Conservation (phyloP, 2,329 filamentous ascomycete species). For the Fusarium sambucinum region DNA sequence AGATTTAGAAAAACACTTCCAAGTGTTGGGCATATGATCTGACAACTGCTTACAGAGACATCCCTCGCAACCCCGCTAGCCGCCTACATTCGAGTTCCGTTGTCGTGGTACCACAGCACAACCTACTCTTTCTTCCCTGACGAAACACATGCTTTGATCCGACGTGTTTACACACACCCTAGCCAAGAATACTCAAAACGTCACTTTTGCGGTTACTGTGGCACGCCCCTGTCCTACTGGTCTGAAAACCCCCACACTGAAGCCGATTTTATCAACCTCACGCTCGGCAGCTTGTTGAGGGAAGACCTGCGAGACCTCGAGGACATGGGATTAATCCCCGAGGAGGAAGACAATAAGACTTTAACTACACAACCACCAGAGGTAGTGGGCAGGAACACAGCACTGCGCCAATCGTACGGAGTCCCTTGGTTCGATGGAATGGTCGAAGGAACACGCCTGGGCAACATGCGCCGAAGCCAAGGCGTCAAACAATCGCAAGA, state of each 20-base stretch:
- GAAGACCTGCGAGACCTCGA: constrained; percentile 80
- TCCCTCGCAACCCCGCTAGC: constrained; percentile 79
- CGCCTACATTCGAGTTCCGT: constrained; percentile 84
- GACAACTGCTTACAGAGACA: constrained; percentile 60
- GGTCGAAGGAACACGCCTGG: constrained; percentile 80
- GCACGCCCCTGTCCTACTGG: constrained; percentile 87
- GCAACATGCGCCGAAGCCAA: constrained; percentile 73
- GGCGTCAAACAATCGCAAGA: constrained; percentile 68
- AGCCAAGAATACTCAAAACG: constrained; percentile 71
- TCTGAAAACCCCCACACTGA: constrained; percentile 77
- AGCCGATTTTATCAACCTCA: constrained; percentile 82
- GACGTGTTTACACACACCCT: constrained; percentile 73
- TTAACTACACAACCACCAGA: constrained; percentile 1
- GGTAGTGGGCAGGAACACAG: constrained; percentile 49
- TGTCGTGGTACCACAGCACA: constrained; percentile 82
- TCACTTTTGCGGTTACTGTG: constrained; percentile 92
- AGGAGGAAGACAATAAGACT: constrained; percentile 50
- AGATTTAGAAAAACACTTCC: constrained; percentile 5
- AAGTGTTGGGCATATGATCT: constrained; percentile 15
- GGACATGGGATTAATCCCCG: constrained; percentile 78
- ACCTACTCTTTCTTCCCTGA: constrained; percentile 83
- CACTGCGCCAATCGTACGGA: constrained; percentile 70
- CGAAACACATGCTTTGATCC: constrained; percentile 76
- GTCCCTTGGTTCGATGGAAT: constrained; percentile 89
- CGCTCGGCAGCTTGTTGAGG: constrained; percentile 79